A percentile compares a stretch with the other conserved stretches of the same genome.
Conservation (phyloP, 768 basidiomycete species). For the Ramaria rubella region DNA sequence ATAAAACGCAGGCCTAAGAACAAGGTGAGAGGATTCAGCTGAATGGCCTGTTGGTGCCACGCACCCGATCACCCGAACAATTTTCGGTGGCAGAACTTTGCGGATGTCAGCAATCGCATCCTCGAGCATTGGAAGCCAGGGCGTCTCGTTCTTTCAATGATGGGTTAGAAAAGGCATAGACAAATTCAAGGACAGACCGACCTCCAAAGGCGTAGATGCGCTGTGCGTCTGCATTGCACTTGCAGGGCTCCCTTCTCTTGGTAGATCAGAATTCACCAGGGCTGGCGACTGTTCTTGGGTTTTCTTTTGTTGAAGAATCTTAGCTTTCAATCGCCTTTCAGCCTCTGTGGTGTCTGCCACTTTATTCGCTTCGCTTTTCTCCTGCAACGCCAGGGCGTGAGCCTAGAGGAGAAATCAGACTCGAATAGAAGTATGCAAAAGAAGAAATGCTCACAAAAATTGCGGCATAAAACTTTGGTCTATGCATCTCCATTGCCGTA, state of each 20-base stretch:
- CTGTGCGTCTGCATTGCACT: conserved; percentile 24
- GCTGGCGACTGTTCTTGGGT: conserved; percentile 41
- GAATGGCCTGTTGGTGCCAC: conserved; percentile 21
- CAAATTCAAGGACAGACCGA: conserved; percentile 22
- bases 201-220: conserved; percentile 30
- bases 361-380: conserved; percentile 45
- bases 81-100: conserved; percentile 60
- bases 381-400: conserved; percentile 56
- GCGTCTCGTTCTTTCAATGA: conserved; percentile 38
- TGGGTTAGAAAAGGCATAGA: conserved; percentile 11
- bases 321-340: conserved; percentile 73
- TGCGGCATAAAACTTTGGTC: conserved; percentile 60
- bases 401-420: conserved; percentile 32
- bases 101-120: conserved; percentile 70
- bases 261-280: background rate
- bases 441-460: background rate
- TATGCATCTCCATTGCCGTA: conserved; percentile 90
- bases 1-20: conserved; percentile 79
- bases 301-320: conserved; percentile 69
- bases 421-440: background rate
- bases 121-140: conserved; percentile 74
- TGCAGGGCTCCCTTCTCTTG: conserved; percentile 27
- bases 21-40: background rate
- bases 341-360: conserved; percentile 59
- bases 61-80: conserved; percentile 65